Evolutionary conservation across 192 early-diverging fungal genomes (phyloP), one percentile per base, ranked within the genome.

Genomic region (Coemansia umbellata): DNA sequence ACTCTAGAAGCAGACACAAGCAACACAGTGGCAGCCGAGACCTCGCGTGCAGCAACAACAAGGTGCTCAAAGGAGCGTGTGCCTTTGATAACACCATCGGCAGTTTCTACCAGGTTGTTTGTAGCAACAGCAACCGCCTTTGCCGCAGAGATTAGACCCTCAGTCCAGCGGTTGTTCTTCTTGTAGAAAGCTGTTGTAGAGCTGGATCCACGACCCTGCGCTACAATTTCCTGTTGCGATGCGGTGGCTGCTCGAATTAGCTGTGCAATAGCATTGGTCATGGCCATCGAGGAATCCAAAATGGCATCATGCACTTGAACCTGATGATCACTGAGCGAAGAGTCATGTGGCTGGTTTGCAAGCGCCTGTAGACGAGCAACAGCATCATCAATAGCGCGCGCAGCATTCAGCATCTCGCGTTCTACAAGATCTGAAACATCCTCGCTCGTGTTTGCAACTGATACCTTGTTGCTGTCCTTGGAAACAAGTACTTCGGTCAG

Each of bases 151-250:
- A 99, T 94, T 14, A 99, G 81, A 19, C 96, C 96, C 66, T 99
- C 96, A 4, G 94, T 99, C 96, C 96, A 99, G 53, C 94, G 90
- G 82, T 99, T 96, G 81, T 99, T 92, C 81, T 99, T 99, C 74
- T 97, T 97, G 82, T 99, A 99, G 69, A 97, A 97, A 1, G 90
- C 92, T 1, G 85, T 84, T 47, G 83, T 87, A 10, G 89, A 83
- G 35, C 83, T 85, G 0, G 82, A 65, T 4, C 91, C 92, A 35
- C 89, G 81, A 17, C 92, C 93, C 66, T 97, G 90, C 0, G 89
- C 84, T 5, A 96, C 96, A 82, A 96, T 93, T 76, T 99, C 96
- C 69, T 95, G 87, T 78, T 99, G 96, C 19, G 92, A 91, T 30
- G 85, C 91, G 2, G 92, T 95, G 26, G 96, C 94, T 41, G 92